A percentile compares a stretch with the other conserved stretches of the same genome.
phyloP scores from a whole-genome alignment of 495 filamentous ascomycete species.

The Sordaria brevicollis region DNA sequence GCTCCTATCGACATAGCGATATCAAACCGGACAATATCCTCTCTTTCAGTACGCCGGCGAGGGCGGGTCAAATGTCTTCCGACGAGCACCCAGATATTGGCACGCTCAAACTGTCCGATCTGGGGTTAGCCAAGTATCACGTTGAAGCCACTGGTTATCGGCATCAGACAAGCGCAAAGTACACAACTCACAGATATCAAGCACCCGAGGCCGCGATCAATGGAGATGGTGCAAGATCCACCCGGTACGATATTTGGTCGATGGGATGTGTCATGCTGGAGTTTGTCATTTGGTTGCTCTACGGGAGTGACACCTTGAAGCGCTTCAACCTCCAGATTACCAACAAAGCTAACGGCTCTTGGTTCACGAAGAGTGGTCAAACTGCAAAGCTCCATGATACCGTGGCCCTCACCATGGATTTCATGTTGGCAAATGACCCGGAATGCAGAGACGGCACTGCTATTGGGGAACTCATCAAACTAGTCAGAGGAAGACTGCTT shows the following conservation, averaged over 20 bases:
- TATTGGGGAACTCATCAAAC: conserved; percentile 7
- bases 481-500: conserved; percentile 12
- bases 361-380: background rate
- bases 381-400: conserved; percentile 1
- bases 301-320: conserved; percentile 11
- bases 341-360: too few relatives aligned
- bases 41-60: background rate
- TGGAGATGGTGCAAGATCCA: conserved; percentile 3
- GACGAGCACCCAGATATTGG: conserved; percentile 1
- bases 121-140: conserved; percentile 18
- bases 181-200: conserved; percentile 14
- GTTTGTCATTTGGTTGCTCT: conserved; percentile 27
- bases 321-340: conserved; percentile 8
- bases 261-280: conserved; percentile 29
- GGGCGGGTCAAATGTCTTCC: too few relatives aligned
- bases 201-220: conserved; percentile 15
- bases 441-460: conserved; percentile 11
- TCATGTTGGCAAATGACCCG: background rate
- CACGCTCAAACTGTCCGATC: conserved; percentile 16
- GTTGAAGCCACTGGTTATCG: background rate
- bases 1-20: conserved; percentile 6
- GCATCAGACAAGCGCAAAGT: conserved; percentile 7
- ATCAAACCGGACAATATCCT: conserved; percentile 17
- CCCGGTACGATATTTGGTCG: conserved; percentile 30
- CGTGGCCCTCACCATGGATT: conserved; percentile 4